A percentile compares a stretch with the other conserved stretches of the same genome.
These are phyloP conservation scores for Aureobasidium mangrovei DNA, from an alignment of 2,329 filamentous ascomycete species.

Conservation along the genomic window DNA sequence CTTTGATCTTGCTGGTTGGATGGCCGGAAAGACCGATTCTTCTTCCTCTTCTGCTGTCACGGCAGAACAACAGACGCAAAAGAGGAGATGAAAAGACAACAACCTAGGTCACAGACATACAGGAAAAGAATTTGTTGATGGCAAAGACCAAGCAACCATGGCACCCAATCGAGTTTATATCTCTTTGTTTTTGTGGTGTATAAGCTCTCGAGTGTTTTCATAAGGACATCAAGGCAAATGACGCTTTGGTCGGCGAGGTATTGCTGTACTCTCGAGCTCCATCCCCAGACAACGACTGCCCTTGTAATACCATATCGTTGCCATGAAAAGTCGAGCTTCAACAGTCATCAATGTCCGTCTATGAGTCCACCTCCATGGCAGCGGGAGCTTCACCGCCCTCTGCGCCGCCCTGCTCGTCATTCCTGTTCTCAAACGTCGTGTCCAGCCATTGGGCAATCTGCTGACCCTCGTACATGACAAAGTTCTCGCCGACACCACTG, in stretches of 20 bases:
- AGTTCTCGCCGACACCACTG: conserved; percentile 78
- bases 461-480: conserved; percentile 84
- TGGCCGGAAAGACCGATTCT: conserved; percentile 46
- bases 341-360: not conserved
- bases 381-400: conserved; percentile 22
- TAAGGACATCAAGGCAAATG: too few species aligned
- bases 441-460: conserved; percentile 82
- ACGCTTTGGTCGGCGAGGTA: too few species aligned
- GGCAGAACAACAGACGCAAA: not conserved
- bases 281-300: too few species aligned
- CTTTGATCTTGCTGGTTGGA: conserved; percentile 60
- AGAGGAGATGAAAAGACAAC: not conserved
- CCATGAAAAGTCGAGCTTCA: not conserved
- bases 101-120: not conserved
- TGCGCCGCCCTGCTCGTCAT: conserved; percentile 17
- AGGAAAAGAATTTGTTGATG: too few species aligned
- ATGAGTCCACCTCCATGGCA: conserved; percentile 47
- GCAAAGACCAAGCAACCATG: too few species aligned
- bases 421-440: conserved; percentile 45
- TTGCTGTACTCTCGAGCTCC: too few species aligned
- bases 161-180: too few species aligned
- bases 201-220: too few species aligned
- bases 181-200: too few species aligned
- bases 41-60: not conserved
- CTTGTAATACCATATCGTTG: too few species aligned